Evolutionary conservation across 768 basidiomycete species (phyloP), one percentile per base, ranked within the genome.

Genomic region (Boletus vermiculosoides): DNA sequence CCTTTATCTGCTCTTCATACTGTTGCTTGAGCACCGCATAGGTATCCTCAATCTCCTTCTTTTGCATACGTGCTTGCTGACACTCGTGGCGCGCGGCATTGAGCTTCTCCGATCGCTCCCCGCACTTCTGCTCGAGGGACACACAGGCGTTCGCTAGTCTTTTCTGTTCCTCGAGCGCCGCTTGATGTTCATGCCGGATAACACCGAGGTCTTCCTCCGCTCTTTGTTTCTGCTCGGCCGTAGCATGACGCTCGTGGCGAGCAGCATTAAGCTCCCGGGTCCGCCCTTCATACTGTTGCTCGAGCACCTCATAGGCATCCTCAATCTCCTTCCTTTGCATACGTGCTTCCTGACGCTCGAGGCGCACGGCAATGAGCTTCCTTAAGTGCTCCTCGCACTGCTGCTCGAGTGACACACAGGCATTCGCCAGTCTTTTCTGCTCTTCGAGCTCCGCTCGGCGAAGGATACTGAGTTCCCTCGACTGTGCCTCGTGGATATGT

Each of bases 301-400:
- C 53, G 33, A 75, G 67, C 11, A 68, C 36, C 5, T 28, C 39
- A 23, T 62, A 50, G 2, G 57, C 56, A 3, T 57, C 50, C 7
- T 64, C 54, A 4, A 50, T 39, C 18, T 66, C 59, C 15, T 56
- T 56, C 20, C 34, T 53, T 5, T 53, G 39, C 11, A 28, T 36
- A 12, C 54, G 25, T 7, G 46, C 49, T 10, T 20, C 13, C 23
- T 52, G 58, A 15, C 58, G 49, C 39, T 63, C 42, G 31, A 54
- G 41, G 28, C 58, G 58, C 28, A 7, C 42, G 7, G 33, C 12
- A 10, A 3, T 37, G n/a, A 60, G 30, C 28, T 50, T 57, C 28
- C 33, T 55, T 6, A 41, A 40, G 18, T 53, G 61, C 9, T 60
- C 57, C 0, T 66, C 64, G 23, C 36, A 52, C 10, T 45, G 57